Percentiles rank a stretch among this genome's conserved stretches.
phyloP scores from a whole-genome alignment of 305 asterid genomes.

The Fraxinus angustifolia region DNA sequence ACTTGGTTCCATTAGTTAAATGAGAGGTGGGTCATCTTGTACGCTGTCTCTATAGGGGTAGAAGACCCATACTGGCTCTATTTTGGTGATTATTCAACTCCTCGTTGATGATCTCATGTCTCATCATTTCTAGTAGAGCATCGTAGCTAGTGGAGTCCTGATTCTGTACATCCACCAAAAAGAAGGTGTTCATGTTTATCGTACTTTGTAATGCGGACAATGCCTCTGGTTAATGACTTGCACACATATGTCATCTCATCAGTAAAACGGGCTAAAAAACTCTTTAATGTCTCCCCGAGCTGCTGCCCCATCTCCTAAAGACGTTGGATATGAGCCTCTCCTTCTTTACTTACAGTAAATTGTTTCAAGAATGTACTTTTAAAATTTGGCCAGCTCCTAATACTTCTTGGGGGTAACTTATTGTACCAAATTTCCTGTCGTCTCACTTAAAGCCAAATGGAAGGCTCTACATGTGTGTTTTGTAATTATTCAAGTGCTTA shows the following conservation, averaged over 20 bases:
- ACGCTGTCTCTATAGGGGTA: not conserved
- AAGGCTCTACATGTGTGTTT: too few species aligned
- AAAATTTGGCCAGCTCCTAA: not conserved
- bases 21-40: not conserved
- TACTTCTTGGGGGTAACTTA: not conserved
- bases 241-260: not conserved
- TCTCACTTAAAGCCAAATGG: not conserved
- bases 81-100: not conserved
- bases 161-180: not conserved
- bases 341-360: not conserved
- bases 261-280: not conserved
- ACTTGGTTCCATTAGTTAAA: not conserved
- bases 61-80: not conserved
- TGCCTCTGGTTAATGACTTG: not conserved
- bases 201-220: too few species aligned
- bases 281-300: not conserved
- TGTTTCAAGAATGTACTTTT: not conserved
- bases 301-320: not conserved
- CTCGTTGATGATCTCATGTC: not conserved
- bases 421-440: not conserved
- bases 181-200: not conserved
- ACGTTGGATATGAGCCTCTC: not conserved
- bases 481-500: not conserved
- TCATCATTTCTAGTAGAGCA: not conserved
- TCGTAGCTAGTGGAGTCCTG: not conserved